phyloP scores from a whole-genome alignment of 495 filamentous ascomycete species.

The Aeminium ludgeri region DNA sequence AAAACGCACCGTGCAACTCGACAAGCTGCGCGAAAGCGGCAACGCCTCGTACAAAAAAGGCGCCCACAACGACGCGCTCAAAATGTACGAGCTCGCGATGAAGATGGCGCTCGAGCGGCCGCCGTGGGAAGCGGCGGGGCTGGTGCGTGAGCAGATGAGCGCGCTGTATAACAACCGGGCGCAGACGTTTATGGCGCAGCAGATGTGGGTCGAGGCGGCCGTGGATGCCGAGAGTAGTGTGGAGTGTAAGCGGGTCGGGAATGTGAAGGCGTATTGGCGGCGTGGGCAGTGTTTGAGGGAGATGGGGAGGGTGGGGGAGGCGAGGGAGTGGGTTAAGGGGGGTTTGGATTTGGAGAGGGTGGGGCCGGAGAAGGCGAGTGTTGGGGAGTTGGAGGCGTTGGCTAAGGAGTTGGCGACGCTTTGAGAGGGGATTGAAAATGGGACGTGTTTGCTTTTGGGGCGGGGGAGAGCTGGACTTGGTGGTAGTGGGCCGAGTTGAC shows the following conservation, averaged over 20 bases:
- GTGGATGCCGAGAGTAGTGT: slow-evolving; percentile 75
- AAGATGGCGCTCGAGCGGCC: slow-evolving; percentile 74
- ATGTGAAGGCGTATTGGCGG: slow-evolving; percentile 90
- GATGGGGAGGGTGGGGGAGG: slow-evolving; percentile 81
- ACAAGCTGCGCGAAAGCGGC: slow-evolving; percentile 75
- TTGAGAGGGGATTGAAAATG: slow-evolving; percentile 6
- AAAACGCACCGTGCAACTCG: slow-evolving; percentile 56
- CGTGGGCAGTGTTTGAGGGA: slow-evolving; percentile 66
- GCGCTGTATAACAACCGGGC: slow-evolving; percentile 71
- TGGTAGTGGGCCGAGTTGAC: no score
- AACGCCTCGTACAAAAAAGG: slow-evolving; percentile 68
- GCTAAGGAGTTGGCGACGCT: slow-evolving; percentile 5
- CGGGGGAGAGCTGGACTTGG: no score
- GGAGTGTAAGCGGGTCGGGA: slow-evolving; percentile 71
- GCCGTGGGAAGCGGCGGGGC: slow-evolving; percentile 64
- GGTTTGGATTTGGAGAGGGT: slow-evolving; percentile 60
- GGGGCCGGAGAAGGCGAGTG: slow-evolving; percentile 8
- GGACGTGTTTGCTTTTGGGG: no score
- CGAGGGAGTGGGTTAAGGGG: slow-evolving; percentile 49
- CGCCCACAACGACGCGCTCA: slow-evolving; percentile 55
- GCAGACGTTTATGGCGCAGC: slow-evolving; percentile 69
- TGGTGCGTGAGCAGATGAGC: slow-evolving; percentile 70
- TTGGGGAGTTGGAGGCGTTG: slow-evolving; percentile 15
- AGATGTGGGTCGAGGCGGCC: slow-evolving; percentile 64
- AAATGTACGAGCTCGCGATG: slow-evolving; percentile 65